phyloP scores from a whole-genome alignment of 805 yeast genomes.

The Kodamaea kaohsiungensis region DNA sequence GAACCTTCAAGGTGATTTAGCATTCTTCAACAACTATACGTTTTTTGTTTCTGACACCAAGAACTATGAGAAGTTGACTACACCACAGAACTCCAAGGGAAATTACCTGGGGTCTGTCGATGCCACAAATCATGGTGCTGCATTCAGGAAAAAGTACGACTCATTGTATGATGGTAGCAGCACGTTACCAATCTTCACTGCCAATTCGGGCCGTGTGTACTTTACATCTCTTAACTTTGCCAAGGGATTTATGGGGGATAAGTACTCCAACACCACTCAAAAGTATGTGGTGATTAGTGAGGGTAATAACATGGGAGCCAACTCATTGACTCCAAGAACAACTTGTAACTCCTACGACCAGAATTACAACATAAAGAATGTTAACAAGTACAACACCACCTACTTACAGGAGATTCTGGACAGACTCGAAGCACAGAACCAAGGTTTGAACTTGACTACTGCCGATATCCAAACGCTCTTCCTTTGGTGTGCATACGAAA shows the following conservation, averaged over 20 bases:
- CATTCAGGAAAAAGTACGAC: slow-evolving; percentile 22
- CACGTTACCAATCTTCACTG: slow-evolving; percentile 21
- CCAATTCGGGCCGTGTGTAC: slow-evolving; percentile 24
- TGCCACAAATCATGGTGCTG: slow-evolving; percentile 23
- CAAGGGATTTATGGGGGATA: slow-evolving; percentile 25
- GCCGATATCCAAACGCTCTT: slow-evolving; percentile 55
- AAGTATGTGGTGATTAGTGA: slow-evolving; percentile 16
- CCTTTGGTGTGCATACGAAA: slow-evolving; percentile 69
- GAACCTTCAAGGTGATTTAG: slow-evolving; percentile 20
- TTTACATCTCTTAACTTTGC: slow-evolving; percentile 23
- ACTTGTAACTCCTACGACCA: slow-evolving; percentile 32
- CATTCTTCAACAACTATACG: slow-evolving; percentile 21
- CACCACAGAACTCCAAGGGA: slow-evolving; percentile 22
- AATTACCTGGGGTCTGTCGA: slow-evolving; percentile 23
- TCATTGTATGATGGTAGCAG: slow-evolving; percentile 16
- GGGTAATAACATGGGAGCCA: slow-evolving; percentile 21
- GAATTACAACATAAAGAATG: slow-evolving; percentile 26
- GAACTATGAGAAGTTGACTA: slow-evolving; percentile 25
- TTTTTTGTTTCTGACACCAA: slow-evolving; percentile 19
- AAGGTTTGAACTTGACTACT: slow-evolving; percentile 47
- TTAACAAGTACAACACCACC: slow-evolving; percentile 29
- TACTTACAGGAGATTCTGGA: slow-evolving; percentile 55
- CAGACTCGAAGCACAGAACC: slow-evolving; percentile 56
- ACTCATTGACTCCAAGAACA: slow-evolving; percentile 23
- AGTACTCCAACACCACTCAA: slow-evolving; percentile 12